A percentile compares a stretch with the other conserved stretches of the same genome.
Conservation (phyloP, 2,329 filamentous ascomycete species). For the Parasarocladium wereldwijsianum region DNA sequence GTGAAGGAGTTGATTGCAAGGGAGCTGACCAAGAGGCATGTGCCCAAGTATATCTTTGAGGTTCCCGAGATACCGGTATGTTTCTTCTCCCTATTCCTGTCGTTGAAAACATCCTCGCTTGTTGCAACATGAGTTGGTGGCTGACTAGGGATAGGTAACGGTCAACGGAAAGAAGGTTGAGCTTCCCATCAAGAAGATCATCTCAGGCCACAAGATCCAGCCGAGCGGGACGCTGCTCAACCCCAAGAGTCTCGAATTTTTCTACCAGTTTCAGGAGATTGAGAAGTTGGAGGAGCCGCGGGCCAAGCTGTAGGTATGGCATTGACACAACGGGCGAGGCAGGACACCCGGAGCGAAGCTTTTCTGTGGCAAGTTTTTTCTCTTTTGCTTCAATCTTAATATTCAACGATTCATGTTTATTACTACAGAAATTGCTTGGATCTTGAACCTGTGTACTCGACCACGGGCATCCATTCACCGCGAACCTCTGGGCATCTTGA, state of each 20-base stretch:
- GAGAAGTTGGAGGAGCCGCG: slow-evolving; percentile 15
- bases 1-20: slow-evolving; percentile 51
- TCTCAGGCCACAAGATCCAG: slow-evolving; percentile 59
- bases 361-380: too few relatives aligned
- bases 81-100: slow-evolving; percentile 8
- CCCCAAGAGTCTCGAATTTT: slow-evolving; percentile 55
- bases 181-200: slow-evolving; percentile 70
- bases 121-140: neutral
- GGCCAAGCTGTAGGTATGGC: slow-evolving; percentile 18
- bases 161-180: slow-evolving; percentile 81
- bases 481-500: too few relatives aligned
- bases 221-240: slow-evolving; percentile 66
- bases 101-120: neutral
- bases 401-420: too few relatives aligned
- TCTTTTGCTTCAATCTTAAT: too few relatives aligned
- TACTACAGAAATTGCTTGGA: too few relatives aligned
- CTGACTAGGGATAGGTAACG: slow-evolving; percentile 41
- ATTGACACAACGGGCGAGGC: too few relatives aligned
- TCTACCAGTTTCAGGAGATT: slow-evolving; percentile 30
- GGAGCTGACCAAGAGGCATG: slow-evolving; percentile 58
- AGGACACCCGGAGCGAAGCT: too few relatives aligned
- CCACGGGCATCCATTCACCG: too few relatives aligned
- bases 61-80: slow-evolving; percentile 67
- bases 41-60: slow-evolving; percentile 66
- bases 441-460: too few relatives aligned